phyloP scores from a whole-genome alignment of 2,329 filamentous ascomycete genomes.

The Diaporthe destruens region DNA sequence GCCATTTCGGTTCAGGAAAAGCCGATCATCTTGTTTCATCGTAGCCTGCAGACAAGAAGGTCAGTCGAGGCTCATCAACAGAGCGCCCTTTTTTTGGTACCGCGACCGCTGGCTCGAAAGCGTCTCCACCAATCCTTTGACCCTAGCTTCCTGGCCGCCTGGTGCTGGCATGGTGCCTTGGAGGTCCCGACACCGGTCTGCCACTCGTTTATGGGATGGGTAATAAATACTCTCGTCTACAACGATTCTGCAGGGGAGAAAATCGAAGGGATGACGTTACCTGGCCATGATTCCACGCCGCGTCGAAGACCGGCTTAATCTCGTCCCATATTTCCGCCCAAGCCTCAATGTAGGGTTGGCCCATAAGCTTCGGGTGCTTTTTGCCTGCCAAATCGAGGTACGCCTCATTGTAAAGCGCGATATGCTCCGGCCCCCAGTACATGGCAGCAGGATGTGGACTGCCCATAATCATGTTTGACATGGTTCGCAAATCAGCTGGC shows the following conservation, averaged over 20 bases:
- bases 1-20: constrained; percentile 78
- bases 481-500: constrained; percentile 77
- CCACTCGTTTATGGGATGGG: neutral
- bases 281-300: constrained; percentile 72
- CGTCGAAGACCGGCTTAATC: constrained; percentile 75
- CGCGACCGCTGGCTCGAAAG: neutral
- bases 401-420: constrained; percentile 80
- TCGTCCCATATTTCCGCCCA: constrained; percentile 83
- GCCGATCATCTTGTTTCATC: constrained; percentile 85
- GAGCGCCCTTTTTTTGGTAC: too few relatives aligned
- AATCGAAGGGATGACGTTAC: neutral
- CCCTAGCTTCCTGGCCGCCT: neutral
- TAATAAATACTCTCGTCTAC: too few relatives aligned
- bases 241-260: too few relatives aligned
- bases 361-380: constrained; percentile 83
- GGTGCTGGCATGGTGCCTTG: neutral
- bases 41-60: constrained; percentile 68
- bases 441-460: constrained; percentile 80
- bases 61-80: neutral
- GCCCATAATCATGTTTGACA: constrained; percentile 87
- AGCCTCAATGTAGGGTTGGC: constrained; percentile 74
- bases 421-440: constrained; percentile 78
- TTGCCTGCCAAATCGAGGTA: constrained; percentile 72
- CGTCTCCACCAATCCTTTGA: neutral
- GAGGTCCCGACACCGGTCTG: too few relatives aligned